A percentile compares a stretch with the other conserved stretches of the same genome.
phyloP scores from a whole-genome alignment of 2,329 filamentous ascomycete genomes.

The Thelonectria blattea region DNA sequence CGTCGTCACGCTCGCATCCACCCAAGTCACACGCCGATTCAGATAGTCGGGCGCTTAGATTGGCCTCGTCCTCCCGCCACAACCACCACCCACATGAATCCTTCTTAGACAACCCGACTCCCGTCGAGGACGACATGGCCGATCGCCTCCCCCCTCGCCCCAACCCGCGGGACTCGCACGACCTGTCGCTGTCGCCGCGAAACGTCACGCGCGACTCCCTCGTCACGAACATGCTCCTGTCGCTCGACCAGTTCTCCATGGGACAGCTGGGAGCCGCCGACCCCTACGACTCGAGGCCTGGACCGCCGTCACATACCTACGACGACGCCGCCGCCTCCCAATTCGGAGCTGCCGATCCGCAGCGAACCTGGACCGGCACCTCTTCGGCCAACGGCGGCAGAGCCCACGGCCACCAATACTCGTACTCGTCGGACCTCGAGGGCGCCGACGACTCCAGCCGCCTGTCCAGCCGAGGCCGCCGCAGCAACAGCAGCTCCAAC shows the following conservation, averaged over 20 bases:
- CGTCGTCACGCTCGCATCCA: conserved; percentile 8
- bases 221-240: conserved; percentile 93
- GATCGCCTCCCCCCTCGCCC: conserved; percentile 33
- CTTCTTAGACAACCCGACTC: conserved; percentile 40
- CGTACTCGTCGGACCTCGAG: conserved; percentile 69
- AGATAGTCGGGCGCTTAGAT: conserved; percentile 38
- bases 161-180: conserved; percentile 73
- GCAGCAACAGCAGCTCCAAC: conserved; percentile 83
- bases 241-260: conserved; percentile 82
- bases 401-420: conserved; percentile 48
- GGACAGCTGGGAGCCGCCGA: conserved; percentile 47
- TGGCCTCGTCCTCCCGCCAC: conserved; percentile 29
- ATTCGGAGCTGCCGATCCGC: conserved; percentile 41
- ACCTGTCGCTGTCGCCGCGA: conserved; percentile 78
- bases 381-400: conserved; percentile 33
- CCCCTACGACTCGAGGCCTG: conserved; percentile 25
- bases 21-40: conserved; percentile 33
- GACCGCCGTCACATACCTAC: conserved; percentile 37
- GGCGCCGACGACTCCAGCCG: conserved; percentile 60
- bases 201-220: conserved; percentile 87
- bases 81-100: conserved; percentile 37
- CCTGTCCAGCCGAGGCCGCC: conserved; percentile 64
- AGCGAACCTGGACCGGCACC: conserved; percentile 41
- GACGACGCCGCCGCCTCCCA: conserved; percentile 36
- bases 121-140: conserved; percentile 39